A percentile compares a stretch with the other conserved stretches of the same genome.
phyloP scores from a whole-genome alignment of 176 grass and related monocot species.

The Miscanthus lutarioriparius region DNA sequence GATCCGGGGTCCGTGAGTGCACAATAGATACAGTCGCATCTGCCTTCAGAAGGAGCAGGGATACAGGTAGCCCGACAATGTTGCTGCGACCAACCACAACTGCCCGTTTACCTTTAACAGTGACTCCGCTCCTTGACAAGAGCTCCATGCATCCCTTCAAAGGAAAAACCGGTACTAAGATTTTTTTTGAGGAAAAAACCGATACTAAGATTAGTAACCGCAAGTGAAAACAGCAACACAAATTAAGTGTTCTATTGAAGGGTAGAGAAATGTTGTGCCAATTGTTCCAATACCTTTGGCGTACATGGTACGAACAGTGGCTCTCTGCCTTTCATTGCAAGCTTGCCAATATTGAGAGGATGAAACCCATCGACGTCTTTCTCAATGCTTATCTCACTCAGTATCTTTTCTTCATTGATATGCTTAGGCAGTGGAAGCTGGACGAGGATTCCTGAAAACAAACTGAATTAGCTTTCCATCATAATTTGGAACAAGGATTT shows the following conservation, averaged over 20 bases:
- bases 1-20: constrained; percentile 69
- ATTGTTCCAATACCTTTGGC: constrained; percentile 64
- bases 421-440: constrained; percentile 95
- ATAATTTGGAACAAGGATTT: neutral
- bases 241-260: neutral
- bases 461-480: constrained; percentile 10
- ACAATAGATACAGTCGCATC: constrained; percentile 85
- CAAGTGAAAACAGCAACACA: neutral
- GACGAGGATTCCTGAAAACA: constrained; percentile 73
- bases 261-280: neutral
- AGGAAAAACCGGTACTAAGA: neutral
- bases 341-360: constrained; percentile 95
- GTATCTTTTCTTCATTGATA: constrained; percentile 89
- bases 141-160: constrained; percentile 94
- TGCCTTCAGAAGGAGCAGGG: constrained; percentile 88
- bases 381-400: constrained; percentile 75
- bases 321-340: constrained; percentile 96
- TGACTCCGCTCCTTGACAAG: constrained; percentile 66
- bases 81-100: constrained; percentile 95
- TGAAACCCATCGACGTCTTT: constrained; percentile 99
- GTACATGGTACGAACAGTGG: constrained; percentile 87
- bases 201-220: neutral
- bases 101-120: constrained; percentile 70
- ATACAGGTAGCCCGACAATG: constrained; percentile 84
- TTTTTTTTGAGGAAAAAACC: neutral